Percentiles rank a stretch among this genome's conserved stretches.
phyloP scores from a whole-genome alignment of 495 filamentous ascomycete genomes.

The Penicillium manginii region DNA sequence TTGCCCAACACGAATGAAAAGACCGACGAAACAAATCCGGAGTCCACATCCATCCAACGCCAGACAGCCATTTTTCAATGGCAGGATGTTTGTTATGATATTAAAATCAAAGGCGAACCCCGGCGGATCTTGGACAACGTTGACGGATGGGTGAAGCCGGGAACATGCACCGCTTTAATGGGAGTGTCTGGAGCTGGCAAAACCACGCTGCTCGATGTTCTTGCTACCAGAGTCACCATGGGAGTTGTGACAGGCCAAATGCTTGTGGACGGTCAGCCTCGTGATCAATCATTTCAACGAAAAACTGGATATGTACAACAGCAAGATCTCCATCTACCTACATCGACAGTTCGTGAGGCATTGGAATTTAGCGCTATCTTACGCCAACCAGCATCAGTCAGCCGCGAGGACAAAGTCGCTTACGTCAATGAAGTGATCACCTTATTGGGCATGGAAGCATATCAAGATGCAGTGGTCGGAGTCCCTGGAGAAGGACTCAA shows the following conservation, averaged over 20 bases:
- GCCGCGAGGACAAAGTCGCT: constrained; percentile 77
- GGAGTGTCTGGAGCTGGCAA: constrained; percentile 62
- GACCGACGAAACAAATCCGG: constrained; percentile 38
- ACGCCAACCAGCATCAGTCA: constrained; percentile 73
- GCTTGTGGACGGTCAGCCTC: constrained; percentile 52
- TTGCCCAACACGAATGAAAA: constrained; percentile 28
- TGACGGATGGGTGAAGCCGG: constrained; percentile 68
- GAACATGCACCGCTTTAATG: constrained; percentile 68
- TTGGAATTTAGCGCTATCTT: constrained; percentile 81
- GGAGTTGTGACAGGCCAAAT: constrained; percentile 57
- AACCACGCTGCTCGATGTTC: constrained; percentile 54
- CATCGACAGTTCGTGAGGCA: constrained; percentile 81
- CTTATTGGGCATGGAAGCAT: constrained; percentile 84
- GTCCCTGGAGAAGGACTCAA: constrained; percentile 87
- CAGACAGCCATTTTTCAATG: constrained; percentile 70
- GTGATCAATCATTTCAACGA: constrained; percentile 80
- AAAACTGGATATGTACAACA: constrained; percentile 97
- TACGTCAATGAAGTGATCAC: constrained; percentile 93
- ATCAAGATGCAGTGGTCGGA: constrained; percentile 85
- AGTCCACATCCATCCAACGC: constrained; percentile 52
- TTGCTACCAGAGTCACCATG: constrained; percentile 50
- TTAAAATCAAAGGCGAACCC: constrained; percentile 61
- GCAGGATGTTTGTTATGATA: constrained; percentile 72
- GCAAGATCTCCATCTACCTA: constrained; percentile 85
- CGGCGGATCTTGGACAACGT: constrained; percentile 64